Percentiles rank a stretch among this genome's conserved stretches.
These are phyloP conservation scores for Aspergillus flavus DNA, from an alignment of 2,329 filamentous ascomycete species.

Conservation along the genomic window DNA sequence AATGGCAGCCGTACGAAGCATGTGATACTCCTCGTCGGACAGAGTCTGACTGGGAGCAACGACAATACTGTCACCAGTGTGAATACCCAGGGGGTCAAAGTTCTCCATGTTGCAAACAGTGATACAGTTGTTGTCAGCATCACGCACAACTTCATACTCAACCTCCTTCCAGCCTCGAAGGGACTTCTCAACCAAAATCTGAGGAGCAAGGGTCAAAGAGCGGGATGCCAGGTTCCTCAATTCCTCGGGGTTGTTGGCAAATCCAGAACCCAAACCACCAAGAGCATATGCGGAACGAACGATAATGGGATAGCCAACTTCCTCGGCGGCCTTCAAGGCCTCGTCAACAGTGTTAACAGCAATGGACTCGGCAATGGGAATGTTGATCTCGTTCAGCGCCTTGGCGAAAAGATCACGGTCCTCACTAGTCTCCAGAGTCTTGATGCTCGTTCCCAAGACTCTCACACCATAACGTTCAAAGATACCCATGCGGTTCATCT, in stretches of 20 bases:
- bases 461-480: slow-evolving; percentile 95
- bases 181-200: slow-evolving; percentile 97
- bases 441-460: slow-evolving; percentile 91
- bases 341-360: slow-evolving; percentile 91
- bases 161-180: slow-evolving; percentile 99
- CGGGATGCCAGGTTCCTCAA: slow-evolving; percentile 90
- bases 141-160: slow-evolving; percentile 96
- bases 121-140: slow-evolving; percentile 97
- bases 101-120: slow-evolving; percentile 99
- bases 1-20: slow-evolving; percentile 95
- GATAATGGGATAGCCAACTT: slow-evolving; percentile 95
- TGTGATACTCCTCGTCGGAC: slow-evolving; percentile 98
- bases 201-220: slow-evolving; percentile 88
- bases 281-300: slow-evolving; percentile 96
- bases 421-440: slow-evolving; percentile 91
- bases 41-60: slow-evolving; percentile 96
- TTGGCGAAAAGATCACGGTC: slow-evolving; percentile 96
- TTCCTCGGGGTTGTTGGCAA: slow-evolving; percentile 92
- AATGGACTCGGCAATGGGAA: slow-evolving; percentile 94
- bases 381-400: slow-evolving; percentile 94
- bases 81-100: slow-evolving; percentile 95
- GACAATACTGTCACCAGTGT: slow-evolving; percentile 98
- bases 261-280: slow-evolving; percentile 93
- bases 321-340: slow-evolving; percentile 81
- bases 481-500: slow-evolving; percentile 94